Percentiles rank a stretch among this genome's conserved stretches.
phyloP scores from a whole-genome alignment of 345 rosid species.

The Eucalyptus erythrocorys region DNA sequence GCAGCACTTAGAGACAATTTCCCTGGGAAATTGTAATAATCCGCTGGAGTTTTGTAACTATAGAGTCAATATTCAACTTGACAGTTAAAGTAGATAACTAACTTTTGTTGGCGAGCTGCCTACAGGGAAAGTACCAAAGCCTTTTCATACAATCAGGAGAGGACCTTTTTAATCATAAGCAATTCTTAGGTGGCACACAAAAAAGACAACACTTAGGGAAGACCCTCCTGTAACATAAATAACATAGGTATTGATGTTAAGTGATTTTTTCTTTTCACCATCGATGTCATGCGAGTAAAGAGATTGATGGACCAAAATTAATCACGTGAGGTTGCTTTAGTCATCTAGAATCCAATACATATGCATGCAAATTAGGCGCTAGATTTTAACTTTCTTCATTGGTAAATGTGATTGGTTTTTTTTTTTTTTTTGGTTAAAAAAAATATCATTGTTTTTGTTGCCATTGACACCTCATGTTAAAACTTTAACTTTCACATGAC shows the following conservation, averaged over 20 bases:
- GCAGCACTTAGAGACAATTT: too few species aligned
- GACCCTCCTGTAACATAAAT: too few species aligned
- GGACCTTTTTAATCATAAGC: neutral
- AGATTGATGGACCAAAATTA: neutral
- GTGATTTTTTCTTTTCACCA: neutral
- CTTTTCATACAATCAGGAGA: neutral
- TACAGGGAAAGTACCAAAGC: neutral
- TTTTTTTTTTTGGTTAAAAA: too few species aligned
- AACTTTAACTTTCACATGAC: accelerated
- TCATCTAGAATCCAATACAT: neutral
- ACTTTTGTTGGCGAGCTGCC: too few species aligned
- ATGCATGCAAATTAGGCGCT: neutral
- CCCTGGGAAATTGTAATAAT: neutral
- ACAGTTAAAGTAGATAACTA: neutral
- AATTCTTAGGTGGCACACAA: neutral
- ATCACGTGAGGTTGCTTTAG: too few species aligned
- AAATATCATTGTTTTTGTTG: accelerated
- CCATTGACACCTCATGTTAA: accelerated
- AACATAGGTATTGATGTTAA: too few species aligned
- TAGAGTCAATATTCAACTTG: neutral
- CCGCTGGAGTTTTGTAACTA: neutral
- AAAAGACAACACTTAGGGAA: neutral
- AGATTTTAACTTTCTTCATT: neutral
- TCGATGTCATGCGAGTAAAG: neutral
- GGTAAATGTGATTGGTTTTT: too few species aligned